Percentiles rank a stretch among this genome's conserved stretches.
Conservation (phyloP, 2,329 filamentous ascomycete genomes). For the Claviceps sp. region DNA sequence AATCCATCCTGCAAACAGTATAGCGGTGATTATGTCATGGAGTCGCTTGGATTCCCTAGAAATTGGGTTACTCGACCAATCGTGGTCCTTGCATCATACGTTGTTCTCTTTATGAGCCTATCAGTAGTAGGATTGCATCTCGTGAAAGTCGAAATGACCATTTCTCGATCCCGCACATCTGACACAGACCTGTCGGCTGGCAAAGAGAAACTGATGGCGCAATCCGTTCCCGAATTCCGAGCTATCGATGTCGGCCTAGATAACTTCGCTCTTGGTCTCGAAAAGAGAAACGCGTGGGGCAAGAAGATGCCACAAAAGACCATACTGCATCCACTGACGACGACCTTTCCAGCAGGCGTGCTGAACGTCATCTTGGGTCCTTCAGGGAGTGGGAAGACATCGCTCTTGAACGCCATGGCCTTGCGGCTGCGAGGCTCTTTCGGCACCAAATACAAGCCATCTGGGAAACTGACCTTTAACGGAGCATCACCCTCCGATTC, state of each 20-base stretch:
- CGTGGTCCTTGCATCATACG: conserved; percentile 46
- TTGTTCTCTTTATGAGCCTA: conserved; percentile 46
- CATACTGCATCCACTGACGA: conserved; percentile 54
- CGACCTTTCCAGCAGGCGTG: conserved; percentile 53
- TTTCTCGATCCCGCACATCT: conserved; percentile 46
- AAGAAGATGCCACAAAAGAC: conserved; percentile 38
- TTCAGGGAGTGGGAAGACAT: conserved; percentile 65
- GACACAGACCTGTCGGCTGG: conserved; percentile 53
- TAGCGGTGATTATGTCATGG: conserved; percentile 55
- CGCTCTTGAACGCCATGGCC: conserved; percentile 60
- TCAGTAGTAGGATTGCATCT: conserved; percentile 51
- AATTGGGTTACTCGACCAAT: conserved; percentile 58
- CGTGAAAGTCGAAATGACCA: conserved; percentile 53
- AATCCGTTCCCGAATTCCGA: conserved; percentile 38
- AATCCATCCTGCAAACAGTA: conserved; percentile 57
- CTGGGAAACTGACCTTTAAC: conserved; percentile 57
- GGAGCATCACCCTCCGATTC: conserved; percentile 51
- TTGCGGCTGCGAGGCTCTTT: conserved; percentile 48
- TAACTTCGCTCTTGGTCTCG: conserved; percentile 48
- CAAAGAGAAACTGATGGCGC: conserved; percentile 53
- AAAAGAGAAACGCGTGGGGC: conserved; percentile 43
- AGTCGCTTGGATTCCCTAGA: conserved; percentile 51
- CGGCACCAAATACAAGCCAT: conserved; percentile 46
- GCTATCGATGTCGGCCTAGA: conserved; percentile 53
- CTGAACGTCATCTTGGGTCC: conserved; percentile 73